These are phyloP conservation scores for Boeremia exigua DNA, from an alignment of 2,329 filamentous ascomycete species.

Conservation along the genomic window DNA sequence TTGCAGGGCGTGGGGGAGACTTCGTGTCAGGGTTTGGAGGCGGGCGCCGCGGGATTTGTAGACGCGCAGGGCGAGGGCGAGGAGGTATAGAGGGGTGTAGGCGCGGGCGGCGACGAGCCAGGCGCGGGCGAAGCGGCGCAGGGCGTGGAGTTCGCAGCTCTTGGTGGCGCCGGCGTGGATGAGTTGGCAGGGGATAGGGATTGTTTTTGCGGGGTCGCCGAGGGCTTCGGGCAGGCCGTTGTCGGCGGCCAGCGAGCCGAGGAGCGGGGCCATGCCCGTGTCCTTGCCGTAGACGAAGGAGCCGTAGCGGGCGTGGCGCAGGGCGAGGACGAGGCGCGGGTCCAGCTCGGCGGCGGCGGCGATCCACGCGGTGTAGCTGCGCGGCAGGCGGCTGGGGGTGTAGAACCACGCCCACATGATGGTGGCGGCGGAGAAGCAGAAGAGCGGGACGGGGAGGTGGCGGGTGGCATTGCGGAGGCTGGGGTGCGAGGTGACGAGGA, in stretches of 20 bases:
- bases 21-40: conserved; percentile 13
- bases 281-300: conserved; percentile 75
- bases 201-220: conserved; percentile 72
- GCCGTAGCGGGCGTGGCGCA: conserved; percentile 69
- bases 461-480: conserved; percentile 31
- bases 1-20: conserved; percentile 57
- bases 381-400: conserved; percentile 71
- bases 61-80: conserved; percentile 26
- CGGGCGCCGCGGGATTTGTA: conserved; percentile 24
- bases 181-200: conserved; percentile 81
- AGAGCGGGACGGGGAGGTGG: conserved; percentile 71
- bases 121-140: conserved; percentile 69
- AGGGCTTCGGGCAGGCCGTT: conserved; percentile 71
- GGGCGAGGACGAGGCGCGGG: conserved; percentile 72
- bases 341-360: conserved; percentile 78
- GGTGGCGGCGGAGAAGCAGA: conserved; percentile 72
- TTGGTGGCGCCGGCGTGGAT: conserved; percentile 80
- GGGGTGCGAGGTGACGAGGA: conserved; percentile 55
- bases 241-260: conserved; percentile 75
- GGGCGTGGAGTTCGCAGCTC: conserved; percentile 76
- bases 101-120: conserved; percentile 78
- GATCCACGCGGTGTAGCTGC: conserved; percentile 82
- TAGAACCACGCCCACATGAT: conserved; percentile 95
- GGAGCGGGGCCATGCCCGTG: conserved; percentile 70
- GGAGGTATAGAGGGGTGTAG: conserved; percentile 75